Evolutionary conservation across 345 rosid genomes (phyloP).

Genomic region (Zanthoxylum bungeanum): DNA sequence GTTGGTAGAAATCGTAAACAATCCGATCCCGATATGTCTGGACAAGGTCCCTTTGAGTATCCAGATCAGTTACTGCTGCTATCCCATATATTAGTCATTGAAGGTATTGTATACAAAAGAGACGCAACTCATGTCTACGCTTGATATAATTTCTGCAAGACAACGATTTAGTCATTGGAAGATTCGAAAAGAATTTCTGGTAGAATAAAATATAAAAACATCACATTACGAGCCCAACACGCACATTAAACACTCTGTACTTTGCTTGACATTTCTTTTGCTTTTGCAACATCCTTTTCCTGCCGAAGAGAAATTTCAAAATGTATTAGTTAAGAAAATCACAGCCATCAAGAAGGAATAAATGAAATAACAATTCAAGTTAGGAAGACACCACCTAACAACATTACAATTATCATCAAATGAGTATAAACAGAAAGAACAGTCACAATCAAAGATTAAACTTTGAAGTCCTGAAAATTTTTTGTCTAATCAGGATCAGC

Average conservation of each 20-base stretch:
- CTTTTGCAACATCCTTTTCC: slow-evolving; percentile 44
- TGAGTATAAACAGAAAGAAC: not conserved
- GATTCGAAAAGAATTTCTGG: not conserved
- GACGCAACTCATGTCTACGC: not conserved
- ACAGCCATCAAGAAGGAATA: not conserved
- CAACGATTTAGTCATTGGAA: not conserved
- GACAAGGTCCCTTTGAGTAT: slow-evolving; percentile 19
- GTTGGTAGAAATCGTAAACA: slow-evolving; percentile 14
- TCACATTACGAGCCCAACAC: slow-evolving; percentile 17
- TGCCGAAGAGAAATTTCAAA: slow-evolving; percentile 18
- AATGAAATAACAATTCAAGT: not conserved
- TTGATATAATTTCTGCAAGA: slow-evolving; percentile 20
- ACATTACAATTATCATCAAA: not conserved
- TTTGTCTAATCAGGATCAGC: not conserved
- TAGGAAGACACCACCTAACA: not conserved
- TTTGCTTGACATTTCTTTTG: slow-evolving; percentile 47
- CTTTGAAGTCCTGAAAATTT: not conserved
- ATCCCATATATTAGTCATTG: slow-evolving; percentile 15
- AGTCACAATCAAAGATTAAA: not conserved
- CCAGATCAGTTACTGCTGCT: slow-evolving; percentile 14
- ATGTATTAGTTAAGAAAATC: not conserved
- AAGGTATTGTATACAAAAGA: slow-evolving; percentile 23
- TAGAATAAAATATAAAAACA: not conserved
- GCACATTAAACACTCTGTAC: slow-evolving; percentile 42
- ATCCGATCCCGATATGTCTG: slow-evolving; percentile 13